Evolutionary conservation across 305 asterid genomes (phyloP).

Genomic region (Nicotiana rustica): DNA sequence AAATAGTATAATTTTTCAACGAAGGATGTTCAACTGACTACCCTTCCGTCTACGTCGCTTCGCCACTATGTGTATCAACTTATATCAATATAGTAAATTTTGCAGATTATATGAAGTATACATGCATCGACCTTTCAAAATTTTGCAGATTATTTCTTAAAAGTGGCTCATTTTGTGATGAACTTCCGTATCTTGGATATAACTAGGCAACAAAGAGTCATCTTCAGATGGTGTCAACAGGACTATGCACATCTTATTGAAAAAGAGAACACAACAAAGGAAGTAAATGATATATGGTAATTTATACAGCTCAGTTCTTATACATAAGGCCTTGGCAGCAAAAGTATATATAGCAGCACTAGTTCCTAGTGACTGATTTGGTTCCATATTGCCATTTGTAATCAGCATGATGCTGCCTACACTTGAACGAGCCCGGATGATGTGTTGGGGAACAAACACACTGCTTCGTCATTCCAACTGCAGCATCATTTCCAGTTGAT

Average conservation of each 20-base stretch:
- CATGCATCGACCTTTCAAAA: background rate
- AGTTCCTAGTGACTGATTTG: conserved; percentile 38
- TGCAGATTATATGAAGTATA: too few species aligned
- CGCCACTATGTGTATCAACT: too few species aligned
- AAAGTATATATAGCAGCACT: background rate
- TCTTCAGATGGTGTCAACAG: conserved; percentile 3
- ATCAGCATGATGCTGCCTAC: conserved; percentile 76
- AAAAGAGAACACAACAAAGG: background rate
- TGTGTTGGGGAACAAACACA: conserved; percentile 86
- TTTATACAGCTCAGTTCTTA: background rate
- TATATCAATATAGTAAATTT: too few species aligned
- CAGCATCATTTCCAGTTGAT: conserved; percentile 21
- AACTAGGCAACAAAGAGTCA: background rate
- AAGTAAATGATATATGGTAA: background rate
- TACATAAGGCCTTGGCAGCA: background rate
- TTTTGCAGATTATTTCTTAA: background rate
- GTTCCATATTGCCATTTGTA: conserved; percentile 65
- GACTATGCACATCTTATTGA: background rate
- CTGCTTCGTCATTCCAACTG: conserved; percentile 42
- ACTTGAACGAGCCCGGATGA: conserved; percentile 90
- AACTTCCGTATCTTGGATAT: background rate
- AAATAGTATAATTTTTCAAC: too few species aligned
- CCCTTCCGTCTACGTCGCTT: too few species aligned
- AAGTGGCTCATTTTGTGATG: background rate
- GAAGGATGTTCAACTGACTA: too few species aligned